These are phyloP conservation scores for Mucor indicus DNA, from an alignment of 371 early-diverging fungal species.

Conservation along the genomic window DNA sequence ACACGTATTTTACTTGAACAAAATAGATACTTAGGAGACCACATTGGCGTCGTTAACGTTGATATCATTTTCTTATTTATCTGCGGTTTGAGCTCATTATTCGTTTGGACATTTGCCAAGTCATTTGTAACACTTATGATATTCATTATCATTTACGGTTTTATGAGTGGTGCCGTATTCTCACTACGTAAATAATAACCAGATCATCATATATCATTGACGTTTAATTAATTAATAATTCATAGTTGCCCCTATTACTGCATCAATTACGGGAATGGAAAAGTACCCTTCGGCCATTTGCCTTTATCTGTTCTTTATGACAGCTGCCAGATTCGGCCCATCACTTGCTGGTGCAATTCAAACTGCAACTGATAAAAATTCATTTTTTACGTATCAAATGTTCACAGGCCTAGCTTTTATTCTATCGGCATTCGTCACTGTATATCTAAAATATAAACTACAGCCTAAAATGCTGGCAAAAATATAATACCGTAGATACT, in stretches of 20 bases:
- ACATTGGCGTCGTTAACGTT: constrained; percentile 58
- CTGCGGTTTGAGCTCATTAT: constrained; percentile 46
- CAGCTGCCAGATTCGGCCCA: constrained; percentile 31
- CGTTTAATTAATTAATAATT: too few species aligned
- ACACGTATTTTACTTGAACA: background rate
- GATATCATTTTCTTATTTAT: constrained; percentile 43
- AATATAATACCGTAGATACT: constrained; percentile 17
- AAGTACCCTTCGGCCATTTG: constrained; percentile 38
- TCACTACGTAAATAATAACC: constrained; percentile 23
- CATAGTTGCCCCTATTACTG: constrained; percentile 43
- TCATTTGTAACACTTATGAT: constrained; percentile 39
- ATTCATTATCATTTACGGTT: constrained; percentile 59
- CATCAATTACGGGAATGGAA: constrained; percentile 30
- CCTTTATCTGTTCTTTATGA: constrained; percentile 29
- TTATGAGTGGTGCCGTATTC: constrained; percentile 54
- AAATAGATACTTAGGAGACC: constrained; percentile 33
- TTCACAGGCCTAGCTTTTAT: constrained; percentile 35
- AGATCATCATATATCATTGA: too few species aligned
- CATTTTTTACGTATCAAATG: constrained; percentile 33
- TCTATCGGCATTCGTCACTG: constrained; percentile 22
- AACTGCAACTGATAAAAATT: constrained; percentile 20
- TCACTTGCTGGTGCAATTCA: constrained; percentile 37
- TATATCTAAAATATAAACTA: constrained; percentile 21
- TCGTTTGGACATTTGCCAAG: constrained; percentile 62
- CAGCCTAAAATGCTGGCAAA: constrained; percentile 15